phyloP scores from a whole-genome alignment of 768 basidiomycete species.

The Lentinula sp. region DNA sequence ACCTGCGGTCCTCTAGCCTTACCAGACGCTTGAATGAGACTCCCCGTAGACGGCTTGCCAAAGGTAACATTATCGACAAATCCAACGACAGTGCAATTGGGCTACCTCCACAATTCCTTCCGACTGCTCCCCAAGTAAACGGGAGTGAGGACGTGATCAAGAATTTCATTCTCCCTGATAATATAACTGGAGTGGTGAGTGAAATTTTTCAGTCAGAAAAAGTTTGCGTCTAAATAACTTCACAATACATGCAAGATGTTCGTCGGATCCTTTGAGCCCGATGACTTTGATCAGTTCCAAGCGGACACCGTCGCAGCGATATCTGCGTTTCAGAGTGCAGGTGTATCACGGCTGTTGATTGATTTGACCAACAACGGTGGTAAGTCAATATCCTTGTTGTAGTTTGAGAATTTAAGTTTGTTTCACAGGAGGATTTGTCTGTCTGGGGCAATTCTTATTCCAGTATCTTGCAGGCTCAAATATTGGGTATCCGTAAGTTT shows the following conservation, averaged over 20 bases:
- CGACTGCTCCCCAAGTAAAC: constrained; percentile 35
- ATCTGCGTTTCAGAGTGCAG: constrained; percentile 36
- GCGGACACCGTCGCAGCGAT: constrained; percentile 40
- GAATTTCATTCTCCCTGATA: constrained; percentile 49
- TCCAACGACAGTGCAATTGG: constrained; percentile 32
- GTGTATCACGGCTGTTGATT: constrained; percentile 46
- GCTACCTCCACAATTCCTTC: constrained; percentile 42
- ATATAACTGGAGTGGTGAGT: constrained; percentile 54
- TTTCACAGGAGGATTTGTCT: constrained; percentile 49
- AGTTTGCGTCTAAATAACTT: neutral
- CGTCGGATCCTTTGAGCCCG: constrained; percentile 49
- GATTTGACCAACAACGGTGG: constrained; percentile 63
- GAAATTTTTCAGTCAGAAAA: neutral
- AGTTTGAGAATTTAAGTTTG: neutral
- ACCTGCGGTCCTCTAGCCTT: constrained; percentile 21
- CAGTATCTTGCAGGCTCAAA: constrained; percentile 46
- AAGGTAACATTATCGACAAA: constrained; percentile 37
- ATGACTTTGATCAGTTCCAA: constrained; percentile 47
- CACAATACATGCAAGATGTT: constrained; percentile 37
- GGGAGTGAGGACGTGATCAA: constrained; percentile 50
- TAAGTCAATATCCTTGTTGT: constrained; percentile 15
- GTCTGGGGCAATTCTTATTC: constrained; percentile 57
- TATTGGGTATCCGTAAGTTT: constrained; percentile 44
- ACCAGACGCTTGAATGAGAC: neutral
- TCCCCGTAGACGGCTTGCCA: constrained; percentile 19